A percentile compares a stretch with the other conserved stretches of the same genome.
phyloP scores from a whole-genome alignment of 352 stramenopile genomes.

The Globisporangium carolinianum region DNA sequence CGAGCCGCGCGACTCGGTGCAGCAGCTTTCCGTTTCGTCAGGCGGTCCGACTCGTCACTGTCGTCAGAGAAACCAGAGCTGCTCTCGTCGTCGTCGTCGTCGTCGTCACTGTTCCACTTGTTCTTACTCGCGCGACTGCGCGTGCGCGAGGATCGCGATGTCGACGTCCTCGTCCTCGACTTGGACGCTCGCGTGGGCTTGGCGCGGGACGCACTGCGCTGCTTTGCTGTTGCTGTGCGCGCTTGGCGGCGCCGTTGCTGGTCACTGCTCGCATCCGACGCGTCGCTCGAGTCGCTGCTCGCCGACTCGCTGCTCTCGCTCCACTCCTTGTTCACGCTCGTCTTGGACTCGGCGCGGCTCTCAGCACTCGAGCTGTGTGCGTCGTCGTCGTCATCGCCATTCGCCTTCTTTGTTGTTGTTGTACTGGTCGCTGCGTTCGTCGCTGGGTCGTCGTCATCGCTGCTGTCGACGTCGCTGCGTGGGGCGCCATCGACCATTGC shows the following conservation, averaged over 20 bases:
- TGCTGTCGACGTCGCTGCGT: slow-evolving; percentile 6
- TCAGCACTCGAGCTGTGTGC: slow-evolving; percentile 32
- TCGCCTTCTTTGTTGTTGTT: slow-evolving; percentile 17
- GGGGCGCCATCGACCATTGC: slow-evolving; percentile 27
- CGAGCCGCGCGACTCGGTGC: background rate
- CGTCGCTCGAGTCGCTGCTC: slow-evolving; percentile 51
- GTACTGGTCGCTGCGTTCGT: slow-evolving; percentile 26
- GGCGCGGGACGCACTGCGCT: slow-evolving; percentile 15
- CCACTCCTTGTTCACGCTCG: slow-evolving; percentile 56
- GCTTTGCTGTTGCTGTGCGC: slow-evolving; percentile 15
- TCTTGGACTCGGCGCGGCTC: slow-evolving; percentile 32
- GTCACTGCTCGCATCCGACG: slow-evolving; percentile 35
- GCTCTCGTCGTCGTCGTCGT: slow-evolving; percentile 5
- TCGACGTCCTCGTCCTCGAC: background rate
- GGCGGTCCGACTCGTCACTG: slow-evolving; percentile 5
- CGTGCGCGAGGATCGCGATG: slow-evolving; percentile 7
- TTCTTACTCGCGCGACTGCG: background rate
- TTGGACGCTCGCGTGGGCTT: slow-evolving; percentile 12
- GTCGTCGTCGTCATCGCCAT: slow-evolving; percentile 24
- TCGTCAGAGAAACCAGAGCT: slow-evolving; percentile 1
- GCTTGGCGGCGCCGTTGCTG: slow-evolving; percentile 12
- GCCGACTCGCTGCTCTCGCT: slow-evolving; percentile 56
- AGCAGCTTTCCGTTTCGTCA: slow-evolving; percentile 2
- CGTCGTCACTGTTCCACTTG: slow-evolving; percentile 15
- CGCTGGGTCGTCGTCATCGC: slow-evolving; percentile 10